Base-by-base conservation (phyloP, 23 red algal genomes). In the Gracilaria domingensis region DNA sequence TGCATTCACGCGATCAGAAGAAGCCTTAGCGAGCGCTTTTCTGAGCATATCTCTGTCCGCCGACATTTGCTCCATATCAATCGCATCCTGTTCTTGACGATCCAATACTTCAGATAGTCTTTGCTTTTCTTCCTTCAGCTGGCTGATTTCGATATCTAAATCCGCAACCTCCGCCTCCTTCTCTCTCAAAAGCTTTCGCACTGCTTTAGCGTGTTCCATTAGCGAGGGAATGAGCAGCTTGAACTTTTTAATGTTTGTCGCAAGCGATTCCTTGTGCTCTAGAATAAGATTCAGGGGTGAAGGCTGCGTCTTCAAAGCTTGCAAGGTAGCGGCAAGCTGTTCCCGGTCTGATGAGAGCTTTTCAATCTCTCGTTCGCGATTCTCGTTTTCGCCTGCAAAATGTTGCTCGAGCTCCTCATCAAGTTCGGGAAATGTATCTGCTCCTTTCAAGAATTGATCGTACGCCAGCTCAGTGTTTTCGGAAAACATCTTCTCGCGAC, bases 181-280 rank as follows among this genome's bases (percentile, higher is more conserved):
- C 14, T 89, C 84, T 13, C 20, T 66, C 24, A 89, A 69, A 50
- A 91, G 90, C 47, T 50, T 75, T 51, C 83, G 42, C 40, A 92
- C 83, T 8, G 67, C 71, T 4, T 66, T 80, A 32, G 71, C 48
- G 59, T 96, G 94, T 35, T 96, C 88, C 9, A 75, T 75, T 20
- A 91, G 70, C 33, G 73, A 79, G 18, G 81, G 79, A 32, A 89
- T 84, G 25, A 89, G 59, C 29, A 83, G 71, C 65, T 88, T 88
- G 72, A 91, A 96, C 66, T 96, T 96, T 55, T 85, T 77, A 17
- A 91, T 77, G 35, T 96, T 89, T 26, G 80, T 82, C 29, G 44
- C 53, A 32, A 91, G 88, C 33, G 80, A 84, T 64, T 47, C 88
- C 80, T 51, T 70, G 51, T 82, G 88, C 64, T 83, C 81, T 11